These are phyloP conservation scores for Monosporozyma siamensis DNA, from an alignment of 805 yeast genomes.

Conservation along the genomic window DNA sequence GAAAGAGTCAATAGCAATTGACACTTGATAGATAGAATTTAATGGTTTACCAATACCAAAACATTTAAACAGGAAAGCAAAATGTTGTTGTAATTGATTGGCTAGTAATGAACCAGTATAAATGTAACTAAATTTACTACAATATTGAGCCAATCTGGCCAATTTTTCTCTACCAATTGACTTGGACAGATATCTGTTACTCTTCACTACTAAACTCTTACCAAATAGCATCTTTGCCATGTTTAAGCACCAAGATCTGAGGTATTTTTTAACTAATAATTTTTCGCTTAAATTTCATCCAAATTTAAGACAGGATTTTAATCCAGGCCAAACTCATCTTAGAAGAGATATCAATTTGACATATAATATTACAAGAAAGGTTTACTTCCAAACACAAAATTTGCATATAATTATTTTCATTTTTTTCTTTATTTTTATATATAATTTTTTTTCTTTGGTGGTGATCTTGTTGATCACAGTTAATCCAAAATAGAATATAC, in stretches of 20 bases:
- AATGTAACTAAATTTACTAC: not conserved
- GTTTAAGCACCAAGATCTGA: no score
- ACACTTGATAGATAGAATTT: not conserved
- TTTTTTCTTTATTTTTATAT: conserved; percentile 1
- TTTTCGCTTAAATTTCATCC: not conserved
- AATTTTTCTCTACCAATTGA: conserved; percentile 3
- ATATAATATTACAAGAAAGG: not conserved
- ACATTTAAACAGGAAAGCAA: conserved; percentile 1
- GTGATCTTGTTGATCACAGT: no score
- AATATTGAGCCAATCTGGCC: conserved; percentile 2
- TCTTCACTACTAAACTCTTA: not conserved
- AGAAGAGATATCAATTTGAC: no score
- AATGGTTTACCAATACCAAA: not conserved
- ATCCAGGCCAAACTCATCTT: no score
- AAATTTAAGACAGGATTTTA: no score
- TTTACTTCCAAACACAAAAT: not conserved
- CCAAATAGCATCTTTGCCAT: not conserved
- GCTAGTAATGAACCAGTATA: not conserved
- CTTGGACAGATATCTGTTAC: not conserved
- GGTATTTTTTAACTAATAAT: not conserved
- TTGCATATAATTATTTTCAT: not conserved
- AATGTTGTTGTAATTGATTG: conserved; percentile 1
- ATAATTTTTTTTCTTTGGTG: not conserved
- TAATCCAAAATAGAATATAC: no score
- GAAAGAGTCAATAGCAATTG: no score